phyloP scores from a whole-genome alignment of 2,329 filamentous ascomycete species.

The Nemania sp. region DNA sequence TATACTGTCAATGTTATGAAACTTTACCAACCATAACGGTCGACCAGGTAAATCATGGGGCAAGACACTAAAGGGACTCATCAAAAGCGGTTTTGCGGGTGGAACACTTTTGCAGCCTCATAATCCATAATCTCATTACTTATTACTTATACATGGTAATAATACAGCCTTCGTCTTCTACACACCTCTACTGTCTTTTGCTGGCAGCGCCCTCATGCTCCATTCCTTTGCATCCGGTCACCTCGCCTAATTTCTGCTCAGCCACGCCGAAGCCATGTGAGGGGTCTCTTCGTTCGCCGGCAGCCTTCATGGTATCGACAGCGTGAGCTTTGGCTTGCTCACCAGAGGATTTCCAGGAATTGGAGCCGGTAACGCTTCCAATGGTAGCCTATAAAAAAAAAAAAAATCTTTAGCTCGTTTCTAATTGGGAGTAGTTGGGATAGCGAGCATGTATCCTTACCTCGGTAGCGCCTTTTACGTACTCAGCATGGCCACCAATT shows the following conservation, averaged over 20 bases:
- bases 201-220: slow-evolving; percentile 69
- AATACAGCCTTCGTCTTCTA: slow-evolving; percentile 8
- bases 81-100: neutral
- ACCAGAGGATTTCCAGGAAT: slow-evolving; percentile 73
- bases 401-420: slow-evolving; percentile 13
- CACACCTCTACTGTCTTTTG: slow-evolving; percentile 45
- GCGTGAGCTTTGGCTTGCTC: slow-evolving; percentile 73
- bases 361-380: slow-evolving; percentile 70
- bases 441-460: slow-evolving; percentile 55
- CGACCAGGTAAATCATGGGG: neutral
- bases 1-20: no score
- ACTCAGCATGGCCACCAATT: slow-evolving; percentile 73
- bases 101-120: neutral
- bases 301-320: slow-evolving; percentile 71
- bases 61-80: neutral
- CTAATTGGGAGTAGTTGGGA: neutral
- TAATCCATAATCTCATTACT: no score
- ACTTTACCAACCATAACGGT: no score
- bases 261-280: slow-evolving; percentile 69
- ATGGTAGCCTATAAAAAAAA: slow-evolving; percentile 63
- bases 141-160: slow-evolving; percentile 13
- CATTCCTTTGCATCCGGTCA: slow-evolving; percentile 78
- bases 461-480: slow-evolving; percentile 75
- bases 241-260: slow-evolving; percentile 73
- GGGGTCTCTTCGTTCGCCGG: slow-evolving; percentile 67